Evolutionary conservation across 2,329 filamentous ascomycete genomes (phyloP).

Genomic region (Penicillium griseofulvum): DNA sequence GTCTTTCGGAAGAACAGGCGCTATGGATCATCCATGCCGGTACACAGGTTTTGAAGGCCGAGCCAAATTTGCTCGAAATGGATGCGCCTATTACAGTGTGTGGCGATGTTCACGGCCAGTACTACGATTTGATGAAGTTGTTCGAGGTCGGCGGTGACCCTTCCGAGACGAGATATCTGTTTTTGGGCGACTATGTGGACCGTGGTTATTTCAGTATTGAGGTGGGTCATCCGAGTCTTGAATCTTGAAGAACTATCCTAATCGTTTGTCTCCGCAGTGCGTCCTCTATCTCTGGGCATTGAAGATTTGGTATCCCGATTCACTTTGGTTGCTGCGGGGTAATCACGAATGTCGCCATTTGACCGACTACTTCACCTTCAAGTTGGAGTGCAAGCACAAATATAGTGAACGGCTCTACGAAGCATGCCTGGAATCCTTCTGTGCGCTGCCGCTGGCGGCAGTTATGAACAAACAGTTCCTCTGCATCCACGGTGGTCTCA

Average conservation of each 20-base stretch:
- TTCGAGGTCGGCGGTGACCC: slow-evolving; percentile 98
- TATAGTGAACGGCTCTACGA: slow-evolving; percentile 96
- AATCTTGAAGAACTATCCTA: neutral
- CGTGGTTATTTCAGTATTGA: slow-evolving; percentile 99
- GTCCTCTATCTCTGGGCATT: slow-evolving; percentile 96
- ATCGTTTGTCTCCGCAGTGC: slow-evolving; percentile 54
- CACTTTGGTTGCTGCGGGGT: slow-evolving; percentile 91
- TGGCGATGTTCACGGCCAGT: slow-evolving; percentile 97
- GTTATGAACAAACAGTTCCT: slow-evolving; percentile 99
- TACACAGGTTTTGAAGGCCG: slow-evolving; percentile 79
- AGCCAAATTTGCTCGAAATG: slow-evolving; percentile 98
- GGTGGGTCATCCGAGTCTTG: slow-evolving; percentile 41
- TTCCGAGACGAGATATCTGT: slow-evolving; percentile 92
- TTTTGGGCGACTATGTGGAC: slow-evolving; percentile 97
- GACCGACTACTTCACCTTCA: slow-evolving; percentile 99
- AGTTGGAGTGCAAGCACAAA: slow-evolving; percentile 99
- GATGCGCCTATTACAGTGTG: slow-evolving; percentile 98
- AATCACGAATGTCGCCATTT: slow-evolving; percentile 99
- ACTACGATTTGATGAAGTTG: slow-evolving; percentile 99
- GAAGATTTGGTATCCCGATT: slow-evolving; percentile 99
- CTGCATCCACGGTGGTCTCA: slow-evolving; percentile 95
- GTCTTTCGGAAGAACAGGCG: slow-evolving; percentile 94
- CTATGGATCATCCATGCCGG: slow-evolving; percentile 90
- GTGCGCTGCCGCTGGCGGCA: slow-evolving; percentile 84
- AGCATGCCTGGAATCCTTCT: slow-evolving; percentile 98